Conservation (phyloP, 2,329 filamentous ascomycete species). For the Chrysoporthe austroafricana region DNA sequence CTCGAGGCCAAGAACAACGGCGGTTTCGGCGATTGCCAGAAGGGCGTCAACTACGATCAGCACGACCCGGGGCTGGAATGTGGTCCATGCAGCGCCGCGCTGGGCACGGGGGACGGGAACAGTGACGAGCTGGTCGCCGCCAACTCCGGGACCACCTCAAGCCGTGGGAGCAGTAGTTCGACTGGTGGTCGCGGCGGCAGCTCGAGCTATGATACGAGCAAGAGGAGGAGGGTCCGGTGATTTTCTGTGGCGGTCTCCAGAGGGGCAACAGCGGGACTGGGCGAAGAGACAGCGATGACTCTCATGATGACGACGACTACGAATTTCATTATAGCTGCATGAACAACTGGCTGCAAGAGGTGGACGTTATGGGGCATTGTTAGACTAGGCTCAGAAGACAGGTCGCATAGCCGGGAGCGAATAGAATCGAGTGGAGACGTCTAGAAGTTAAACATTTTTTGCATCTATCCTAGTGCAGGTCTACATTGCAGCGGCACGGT, state of each 20-base stretch:
- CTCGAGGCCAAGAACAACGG: slow-evolving; percentile 55
- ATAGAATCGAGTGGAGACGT: neutral
- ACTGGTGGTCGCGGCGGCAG: neutral
- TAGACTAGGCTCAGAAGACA: neutral
- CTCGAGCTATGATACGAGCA: slow-evolving; percentile 19
- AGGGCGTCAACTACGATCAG: slow-evolving; percentile 46
- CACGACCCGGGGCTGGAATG: slow-evolving; percentile 55
- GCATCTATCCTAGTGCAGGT: neutral
- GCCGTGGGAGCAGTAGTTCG: slow-evolving; percentile 6
- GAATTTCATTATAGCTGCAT: slow-evolving; percentile 12
- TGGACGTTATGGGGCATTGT: neutral
- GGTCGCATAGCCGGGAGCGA: neutral
- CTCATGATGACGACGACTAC: slow-evolving; percentile 5
- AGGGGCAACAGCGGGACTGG: neutral
- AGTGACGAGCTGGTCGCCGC: slow-evolving; percentile 24
- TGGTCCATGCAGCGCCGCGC: slow-evolving; percentile 40
- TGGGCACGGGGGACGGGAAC: slow-evolving; percentile 37
- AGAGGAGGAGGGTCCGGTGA: slow-evolving; percentile 28
- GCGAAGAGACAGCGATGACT: neutral
- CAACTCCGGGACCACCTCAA: slow-evolving; percentile 1
- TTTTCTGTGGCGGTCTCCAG: neutral
- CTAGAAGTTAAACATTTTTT: neutral
- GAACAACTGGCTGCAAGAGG: slow-evolving; percentile 4
- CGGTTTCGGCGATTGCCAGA: slow-evolving; percentile 47
- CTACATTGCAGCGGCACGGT: slow-evolving; percentile 31